Conservation (phyloP, 2,329 filamentous ascomycete genomes). For the Colletotrichum acutatum region DNA sequence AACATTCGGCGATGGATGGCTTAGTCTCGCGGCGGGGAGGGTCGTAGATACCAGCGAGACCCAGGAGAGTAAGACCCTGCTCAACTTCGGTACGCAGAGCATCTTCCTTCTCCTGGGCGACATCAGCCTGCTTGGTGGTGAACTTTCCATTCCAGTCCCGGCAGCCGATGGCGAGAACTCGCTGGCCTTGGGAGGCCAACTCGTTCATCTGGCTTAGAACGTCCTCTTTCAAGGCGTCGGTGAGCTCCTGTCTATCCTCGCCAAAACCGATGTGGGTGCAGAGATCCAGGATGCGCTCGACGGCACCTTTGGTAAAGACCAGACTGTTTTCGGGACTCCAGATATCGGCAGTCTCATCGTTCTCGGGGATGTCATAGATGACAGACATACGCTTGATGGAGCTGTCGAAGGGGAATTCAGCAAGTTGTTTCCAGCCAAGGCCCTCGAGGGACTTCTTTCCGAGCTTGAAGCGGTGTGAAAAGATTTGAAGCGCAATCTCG, state of each 20-base stretch:
- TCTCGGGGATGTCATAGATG: constrained; percentile 66
- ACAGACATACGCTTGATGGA: constrained; percentile 85
- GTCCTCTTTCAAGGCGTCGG: constrained; percentile 59
- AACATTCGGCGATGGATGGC: constrained; percentile 75
- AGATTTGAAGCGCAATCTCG: constrained; percentile 70
- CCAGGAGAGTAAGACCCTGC: constrained; percentile 75
- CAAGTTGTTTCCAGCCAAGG: constrained; percentile 70
- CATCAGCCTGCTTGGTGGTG: constrained; percentile 44
- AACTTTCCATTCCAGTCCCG: constrained; percentile 66
- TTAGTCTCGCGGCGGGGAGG: constrained; percentile 86
- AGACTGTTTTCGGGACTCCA: constrained; percentile 57
- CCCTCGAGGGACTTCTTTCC: constrained; percentile 65
- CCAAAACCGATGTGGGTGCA: constrained; percentile 60
- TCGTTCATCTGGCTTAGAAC: constrained; percentile 66
- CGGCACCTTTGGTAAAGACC: constrained; percentile 72
- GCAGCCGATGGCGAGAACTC: constrained; percentile 78
- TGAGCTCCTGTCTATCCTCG: constrained; percentile 55
- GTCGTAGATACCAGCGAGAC: constrained; percentile 88
- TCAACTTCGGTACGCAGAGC: constrained; percentile 72
- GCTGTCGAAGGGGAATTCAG: constrained; percentile 84
- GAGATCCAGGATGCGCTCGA: constrained; percentile 69
- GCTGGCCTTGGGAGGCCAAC: constrained; percentile 75
- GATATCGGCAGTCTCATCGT: constrained; percentile 50
- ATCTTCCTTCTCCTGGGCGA: constrained; percentile 44
- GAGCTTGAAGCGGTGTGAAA: constrained; percentile 74